Conservation (phyloP, 495 filamentous ascomycete species). For the Penicillium waksmanii region DNA sequence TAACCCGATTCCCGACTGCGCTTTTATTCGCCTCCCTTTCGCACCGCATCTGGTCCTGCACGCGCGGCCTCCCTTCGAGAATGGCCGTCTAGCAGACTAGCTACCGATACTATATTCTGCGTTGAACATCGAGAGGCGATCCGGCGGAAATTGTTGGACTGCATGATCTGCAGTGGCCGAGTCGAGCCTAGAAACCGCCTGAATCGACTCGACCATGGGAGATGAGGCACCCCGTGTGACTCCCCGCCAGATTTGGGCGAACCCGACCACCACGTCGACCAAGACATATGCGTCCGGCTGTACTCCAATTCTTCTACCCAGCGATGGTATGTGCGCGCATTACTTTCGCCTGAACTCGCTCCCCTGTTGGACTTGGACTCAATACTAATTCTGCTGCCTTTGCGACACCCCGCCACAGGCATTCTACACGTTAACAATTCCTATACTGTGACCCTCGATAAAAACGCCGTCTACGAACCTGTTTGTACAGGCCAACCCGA, state of each 20-base stretch:
- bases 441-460: constrained; percentile 61
- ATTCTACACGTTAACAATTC: constrained; percentile 61
- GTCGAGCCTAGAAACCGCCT: constrained; percentile 23
- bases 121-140: constrained; percentile 5
- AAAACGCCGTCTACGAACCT: constrained; percentile 65
- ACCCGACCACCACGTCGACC: constrained; percentile 48
- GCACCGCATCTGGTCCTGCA: constrained; percentile 7
- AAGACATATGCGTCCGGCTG: constrained; percentile 51
- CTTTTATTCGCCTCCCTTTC: constrained; percentile 8
- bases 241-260: constrained; percentile 58
- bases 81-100: constrained; percentile 23
- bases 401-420: constrained; percentile 35
- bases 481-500: constrained; percentile 53
- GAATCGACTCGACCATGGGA: constrained; percentile 40
- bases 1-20: neutral
- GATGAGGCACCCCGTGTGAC: constrained; percentile 37
- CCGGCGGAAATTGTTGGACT: constrained; percentile 20
- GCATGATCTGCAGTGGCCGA: constrained; percentile 30
- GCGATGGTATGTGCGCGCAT: constrained; percentile 41
- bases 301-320: constrained; percentile 65
- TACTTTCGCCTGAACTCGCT: neutral
- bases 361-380: neutral
- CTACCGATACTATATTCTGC: neutral
- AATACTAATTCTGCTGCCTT: neutral
- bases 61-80: constrained; percentile 18